Evolutionary conservation across 306 rosid species (phyloP), one percentile per base, ranked within the genome.

Genomic region (Vigna radiata): DNA sequence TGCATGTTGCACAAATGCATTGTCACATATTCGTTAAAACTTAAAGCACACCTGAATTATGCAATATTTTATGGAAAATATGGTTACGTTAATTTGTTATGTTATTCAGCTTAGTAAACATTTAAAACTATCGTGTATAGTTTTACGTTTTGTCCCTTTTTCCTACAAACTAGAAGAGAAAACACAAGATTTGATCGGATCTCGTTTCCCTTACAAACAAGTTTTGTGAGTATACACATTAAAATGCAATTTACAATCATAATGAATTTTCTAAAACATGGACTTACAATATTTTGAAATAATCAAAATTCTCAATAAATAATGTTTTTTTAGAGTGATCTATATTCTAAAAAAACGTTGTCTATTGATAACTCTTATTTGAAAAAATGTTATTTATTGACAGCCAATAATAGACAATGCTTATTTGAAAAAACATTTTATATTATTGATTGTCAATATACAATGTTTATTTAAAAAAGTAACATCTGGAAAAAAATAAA

Each of bases 271-370:
- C 0, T 25, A 25, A 2, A 25, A 25, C 27, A 2, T 25, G 27
- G 27, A 25, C 27, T 25, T 25, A 25, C 27, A 25, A 25, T 25
- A 25, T 25, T 3, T 0, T 25, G 27, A 25, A 25, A 25, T 0
- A 25, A 25, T 2, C 3, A 25, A 25, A 25, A 2, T 25, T 25
- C 0, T 25, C 3, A 2, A 25, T 25, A 2, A 3, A 25, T 25
- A 25, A 0, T 2, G 3, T 0, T 25, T 25, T 23, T 25, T 25
- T 2, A 0, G 3, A 2, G 3, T 1, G 27, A 0, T 25, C 4
- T 19, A 19, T n/a, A n/a, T n/a, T n/a, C n/a, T n/a, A n/a, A n/a
- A n/a, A n/a, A n/a, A n/a, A n/a, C n/a, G n/a, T n/a, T n/a, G n/a
- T n/a, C n/a, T n/a, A n/a, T n/a, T n/a, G n/a, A n/a, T n/a, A n/a